These are phyloP conservation scores for Trichothecium roseum DNA, from an alignment of 2,329 filamentous ascomycete genomes.

Conservation along the genomic window DNA sequence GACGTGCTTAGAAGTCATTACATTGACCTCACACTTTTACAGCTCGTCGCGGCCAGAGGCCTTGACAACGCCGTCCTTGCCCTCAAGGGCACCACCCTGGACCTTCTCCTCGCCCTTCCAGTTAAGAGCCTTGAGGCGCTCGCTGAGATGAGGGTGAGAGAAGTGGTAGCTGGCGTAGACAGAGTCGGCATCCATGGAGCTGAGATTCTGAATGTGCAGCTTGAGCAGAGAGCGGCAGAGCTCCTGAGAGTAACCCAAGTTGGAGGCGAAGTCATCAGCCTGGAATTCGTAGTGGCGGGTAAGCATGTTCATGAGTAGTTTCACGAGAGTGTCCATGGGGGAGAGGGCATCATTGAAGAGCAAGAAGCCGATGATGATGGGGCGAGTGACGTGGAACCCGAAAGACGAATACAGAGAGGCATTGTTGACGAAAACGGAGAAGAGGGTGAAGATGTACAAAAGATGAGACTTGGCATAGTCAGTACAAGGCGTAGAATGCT, in stretches of 20 bases:
- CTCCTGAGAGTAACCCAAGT: constrained; percentile 73
- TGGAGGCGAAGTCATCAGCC: constrained; percentile 81
- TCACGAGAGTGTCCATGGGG: constrained; percentile 89
- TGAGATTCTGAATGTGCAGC: constrained; percentile 95
- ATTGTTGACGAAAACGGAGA: constrained; percentile 97
- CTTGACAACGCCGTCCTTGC: constrained; percentile 43
- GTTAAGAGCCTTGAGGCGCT: constrained; percentile 81
- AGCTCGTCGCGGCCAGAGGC: constrained; percentile 66
- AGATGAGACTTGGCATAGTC: constrained; percentile 58
- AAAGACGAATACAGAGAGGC: constrained; percentile 81
- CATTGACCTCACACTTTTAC: no score
- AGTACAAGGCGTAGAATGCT: constrained; percentile 11
- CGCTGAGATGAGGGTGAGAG: constrained; percentile 91
- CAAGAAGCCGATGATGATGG: constrained; percentile 94
- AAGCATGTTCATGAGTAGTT: constrained; percentile 91
- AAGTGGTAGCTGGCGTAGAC: constrained; percentile 98
- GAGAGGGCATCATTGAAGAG: constrained; percentile 94
- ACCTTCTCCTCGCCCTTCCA: constrained; percentile 60
- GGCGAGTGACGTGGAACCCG: constrained; percentile 72
- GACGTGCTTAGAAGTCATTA: no score
- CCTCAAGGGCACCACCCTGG: constrained; percentile 22
- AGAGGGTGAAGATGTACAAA: constrained; percentile 93
- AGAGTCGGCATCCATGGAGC: constrained; percentile 98
- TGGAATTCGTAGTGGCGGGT: constrained; percentile 94
- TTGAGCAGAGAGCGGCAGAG: constrained; percentile 86